phyloP scores from a whole-genome alignment of 2,329 filamentous ascomycete genomes.

The Ophiostoma perfectum region DNA sequence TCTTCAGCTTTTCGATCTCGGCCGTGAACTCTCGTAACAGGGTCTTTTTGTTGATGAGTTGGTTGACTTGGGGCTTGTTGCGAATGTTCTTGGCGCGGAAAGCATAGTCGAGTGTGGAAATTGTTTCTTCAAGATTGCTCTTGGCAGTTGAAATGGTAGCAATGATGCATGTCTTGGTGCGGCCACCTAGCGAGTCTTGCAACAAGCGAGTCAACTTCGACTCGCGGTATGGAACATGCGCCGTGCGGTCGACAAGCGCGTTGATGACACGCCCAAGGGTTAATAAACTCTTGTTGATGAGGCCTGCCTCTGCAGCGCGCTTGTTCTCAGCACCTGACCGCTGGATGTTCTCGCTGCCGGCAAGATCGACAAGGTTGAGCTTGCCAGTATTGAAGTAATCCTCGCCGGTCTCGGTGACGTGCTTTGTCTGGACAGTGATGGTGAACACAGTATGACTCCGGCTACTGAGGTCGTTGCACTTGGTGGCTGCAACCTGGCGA shows the following conservation, averaged over 20 bases:
- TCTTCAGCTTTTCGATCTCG: conserved; percentile 92
- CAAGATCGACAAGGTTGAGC: conserved; percentile 91
- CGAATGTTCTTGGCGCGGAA: conserved; percentile 98
- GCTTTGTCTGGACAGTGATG: conserved; percentile 85
- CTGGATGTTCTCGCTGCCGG: conserved; percentile 96
- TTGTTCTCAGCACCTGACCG: conserved; percentile 97
- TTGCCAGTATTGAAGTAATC: conserved; percentile 89
- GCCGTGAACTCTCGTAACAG: conserved; percentile 81
- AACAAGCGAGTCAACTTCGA: conserved; percentile 92
- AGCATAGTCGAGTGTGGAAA: conserved; percentile 95
- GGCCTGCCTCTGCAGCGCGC: conserved; percentile 84
- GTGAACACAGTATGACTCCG: conserved; percentile 97
- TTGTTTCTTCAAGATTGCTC: conserved; percentile 94
- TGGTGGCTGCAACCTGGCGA: conserved; percentile 97
- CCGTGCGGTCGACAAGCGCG: conserved; percentile 81
- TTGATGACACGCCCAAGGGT: conserved; percentile 97
- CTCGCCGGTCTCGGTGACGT: conserved; percentile 73
- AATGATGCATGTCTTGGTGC: conserved; percentile 98
- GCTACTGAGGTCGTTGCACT: conserved; percentile 97
- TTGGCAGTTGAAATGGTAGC: conserved; percentile 92
- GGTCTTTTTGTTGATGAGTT: conserved; percentile 87
- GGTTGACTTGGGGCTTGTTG: conserved; percentile 95
- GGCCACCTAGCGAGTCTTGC: conserved; percentile 92
- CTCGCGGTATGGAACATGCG: conserved; percentile 87
- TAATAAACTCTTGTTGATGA: conserved; percentile 96